These are phyloP conservation scores for Exophiala phaeomuriformis DNA, from an alignment of 2,329 filamentous ascomycete species.

Conservation along the genomic window DNA sequence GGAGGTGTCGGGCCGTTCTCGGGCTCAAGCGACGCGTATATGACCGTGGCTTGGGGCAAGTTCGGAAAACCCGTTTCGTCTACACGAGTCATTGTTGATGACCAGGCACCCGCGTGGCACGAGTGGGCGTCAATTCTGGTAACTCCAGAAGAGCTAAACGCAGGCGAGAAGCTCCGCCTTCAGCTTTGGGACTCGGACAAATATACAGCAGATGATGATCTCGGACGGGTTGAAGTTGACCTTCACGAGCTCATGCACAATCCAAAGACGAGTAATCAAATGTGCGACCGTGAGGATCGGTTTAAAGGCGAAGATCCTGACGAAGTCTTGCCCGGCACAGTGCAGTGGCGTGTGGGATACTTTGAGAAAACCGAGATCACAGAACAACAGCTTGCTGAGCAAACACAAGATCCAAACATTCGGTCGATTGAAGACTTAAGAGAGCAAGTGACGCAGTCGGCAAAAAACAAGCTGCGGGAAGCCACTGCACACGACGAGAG, in stretches of 20 bases:
- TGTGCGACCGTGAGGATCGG: constrained; percentile 57
- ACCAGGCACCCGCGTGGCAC: constrained; percentile 64
- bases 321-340: constrained; percentile 60
- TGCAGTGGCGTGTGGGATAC: constrained; percentile 65
- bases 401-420: constrained; percentile 54
- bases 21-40: constrained; percentile 62
- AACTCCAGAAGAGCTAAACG: constrained; percentile 63
- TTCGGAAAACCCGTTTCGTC: constrained; percentile 63
- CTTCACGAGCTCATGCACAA: constrained; percentile 58
- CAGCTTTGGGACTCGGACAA: constrained; percentile 72
- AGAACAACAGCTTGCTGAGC: constrained; percentile 53
- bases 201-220: constrained; percentile 64
- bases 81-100: constrained; percentile 57
- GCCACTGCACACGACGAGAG: constrained; percentile 52
- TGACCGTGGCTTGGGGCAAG: constrained; percentile 69
- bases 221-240: constrained; percentile 64
- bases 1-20: constrained; percentile 53
- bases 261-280: constrained; percentile 52
- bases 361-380: constrained; percentile 61
- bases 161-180: constrained; percentile 60
- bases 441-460: constrained; percentile 47
- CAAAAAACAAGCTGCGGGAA: constrained; percentile 59
- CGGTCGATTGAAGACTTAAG: constrained; percentile 53
- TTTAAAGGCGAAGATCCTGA: constrained; percentile 59
- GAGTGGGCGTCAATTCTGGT: constrained; percentile 65